Base-by-base conservation (phyloP, 139 green algal species). In the Chlamydomonas schloesseri region DNA sequence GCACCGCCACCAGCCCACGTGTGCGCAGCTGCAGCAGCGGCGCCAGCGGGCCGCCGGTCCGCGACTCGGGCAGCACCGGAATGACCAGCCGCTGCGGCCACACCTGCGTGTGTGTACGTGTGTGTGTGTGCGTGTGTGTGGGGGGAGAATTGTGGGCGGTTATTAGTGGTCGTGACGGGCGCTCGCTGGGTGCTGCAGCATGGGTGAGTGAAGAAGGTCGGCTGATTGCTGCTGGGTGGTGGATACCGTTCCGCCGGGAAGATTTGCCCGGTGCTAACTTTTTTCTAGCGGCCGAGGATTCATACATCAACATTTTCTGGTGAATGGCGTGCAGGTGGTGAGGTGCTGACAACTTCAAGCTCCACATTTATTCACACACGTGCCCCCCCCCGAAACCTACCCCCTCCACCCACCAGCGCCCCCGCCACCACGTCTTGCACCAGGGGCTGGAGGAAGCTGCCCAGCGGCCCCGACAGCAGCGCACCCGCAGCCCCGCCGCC, bases 401-500 rank as follows among this genome's bases (percentile, higher is more conserved):
- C 26, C 65, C 20, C 17, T 13, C 18, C 20, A 33, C 79, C 1
- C 50, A 85, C 79, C 79, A 85, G 79, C 31, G 79, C 79, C 47
- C 26, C 47, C 11, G 79, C 79, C 65, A 85, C 28, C n/a, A 68
- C 67, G 46, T 85, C 79, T 67, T 85, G 79, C 29, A 85, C 10
- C 31, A 85, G 79, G 31, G 79, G 79, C 67, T 85, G 79, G 2
- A 85, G 79, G 79, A 85, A 85, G 64, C 46, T 23, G 13, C 46
- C 17, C 79, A 85, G 42, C 4, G 67, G 64, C 1, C 79, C 67
- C 3, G 79, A 67, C 64, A 76, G 64, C 13, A 76, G 64, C 13
- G n/a, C 47, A 0, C 67, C 67, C 4, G 9, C 47, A 0, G 5
- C 78, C 4, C 33, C 67, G 77, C 42, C 42, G 42, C 42, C 42